Percentiles rank a stretch among this genome's conserved stretches.
Conservation (phyloP, 1,284 basidiomycete genomes). For the Coniferiporia weirii region DNA sequence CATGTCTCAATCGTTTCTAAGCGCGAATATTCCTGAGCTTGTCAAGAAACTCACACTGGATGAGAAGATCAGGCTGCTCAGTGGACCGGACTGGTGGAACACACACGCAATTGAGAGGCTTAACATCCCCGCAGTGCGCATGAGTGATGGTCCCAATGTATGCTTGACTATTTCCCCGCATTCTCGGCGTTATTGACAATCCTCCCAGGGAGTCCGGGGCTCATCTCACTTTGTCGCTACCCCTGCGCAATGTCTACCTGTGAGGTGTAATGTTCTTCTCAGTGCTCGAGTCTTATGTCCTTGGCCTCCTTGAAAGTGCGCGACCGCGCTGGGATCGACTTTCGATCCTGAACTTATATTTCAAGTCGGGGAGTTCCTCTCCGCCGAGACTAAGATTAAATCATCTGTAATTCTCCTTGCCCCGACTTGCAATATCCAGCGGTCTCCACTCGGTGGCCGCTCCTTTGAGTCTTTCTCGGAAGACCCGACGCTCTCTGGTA, state of each 20-base stretch:
- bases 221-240: conserved; percentile 60
- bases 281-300: background rate
- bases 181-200: conserved; percentile 10
- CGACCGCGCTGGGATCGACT: conserved; percentile 62
- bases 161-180: conserved; percentile 13
- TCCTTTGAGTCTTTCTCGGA: conserved; percentile 71
- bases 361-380: conserved; percentile 52
- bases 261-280: conserved; percentile 25
- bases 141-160: conserved; percentile 65
- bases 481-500: conserved; percentile 59
- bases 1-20: conserved; percentile 36
- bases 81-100: conserved; percentile 70
- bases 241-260: conserved; percentile 59
- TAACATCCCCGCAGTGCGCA: conserved; percentile 55
- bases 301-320: conserved; percentile 40
- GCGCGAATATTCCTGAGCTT: conserved; percentile 47
- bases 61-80: conserved; percentile 60
- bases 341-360: conserved; percentile 54
- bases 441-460: conserved; percentile 54
- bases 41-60: conserved; percentile 49
- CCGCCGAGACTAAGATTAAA: conserved; percentile 57
- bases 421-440: conserved; percentile 68
- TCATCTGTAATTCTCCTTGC: conserved; percentile 59
- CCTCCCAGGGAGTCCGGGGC: conserved; percentile 53
- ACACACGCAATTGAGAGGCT: conserved; percentile 52